Evolutionary conservation across 192 early-diverging fungal genomes (phyloP), one percentile per base, ranked within the genome.

Genomic region (Coemansia sp.): DNA sequence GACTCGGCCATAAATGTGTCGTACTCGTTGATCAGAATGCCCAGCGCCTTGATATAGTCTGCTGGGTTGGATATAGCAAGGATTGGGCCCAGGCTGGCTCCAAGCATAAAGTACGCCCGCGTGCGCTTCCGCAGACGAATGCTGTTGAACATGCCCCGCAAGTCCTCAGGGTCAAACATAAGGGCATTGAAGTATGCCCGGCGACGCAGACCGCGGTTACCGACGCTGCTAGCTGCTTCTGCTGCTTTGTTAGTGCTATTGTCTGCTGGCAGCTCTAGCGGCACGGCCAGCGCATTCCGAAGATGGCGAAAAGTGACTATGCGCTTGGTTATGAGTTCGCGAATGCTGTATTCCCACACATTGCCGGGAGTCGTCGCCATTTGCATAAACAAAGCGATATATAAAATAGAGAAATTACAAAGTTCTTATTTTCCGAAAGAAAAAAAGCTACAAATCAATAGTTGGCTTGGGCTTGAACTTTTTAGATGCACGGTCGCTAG

Each of bases 401-500:
- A 28, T n/a, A 48, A 48, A 48, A 26, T 14, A 26, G 28, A 46
- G 44, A 46, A 46, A 23, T 18, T 45, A 20, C 43, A 45, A 45
- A 31, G 33, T 4, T 4, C 23, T 26, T 35, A 1, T 35, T 35
- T 31, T 31, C 6, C 30, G 30, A 35, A 35, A 35, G 7, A 35
- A 30, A 31, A 15, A 30, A 48, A 44, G 14, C 16, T 65, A 57
- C 15, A 78, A 36, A 37, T 72, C 75, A 4, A 78, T 38, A 10
- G 39, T 68, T 15, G 64, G 68, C 28, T 61, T 72, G 31, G 75
- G 60, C 28, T 78, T 78, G 50, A 78, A 78, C 42, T 78, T 78
- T 57, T 50, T 90, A 10, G 86, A 66, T 3, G 84, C 85, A 28
- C 93, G 72, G 35, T 89, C 87, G 11, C 86, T 80, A 0, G 91